Conservation (phyloP, 2,329 filamentous ascomycete species). For the Thielaviopsis musarum region DNA sequence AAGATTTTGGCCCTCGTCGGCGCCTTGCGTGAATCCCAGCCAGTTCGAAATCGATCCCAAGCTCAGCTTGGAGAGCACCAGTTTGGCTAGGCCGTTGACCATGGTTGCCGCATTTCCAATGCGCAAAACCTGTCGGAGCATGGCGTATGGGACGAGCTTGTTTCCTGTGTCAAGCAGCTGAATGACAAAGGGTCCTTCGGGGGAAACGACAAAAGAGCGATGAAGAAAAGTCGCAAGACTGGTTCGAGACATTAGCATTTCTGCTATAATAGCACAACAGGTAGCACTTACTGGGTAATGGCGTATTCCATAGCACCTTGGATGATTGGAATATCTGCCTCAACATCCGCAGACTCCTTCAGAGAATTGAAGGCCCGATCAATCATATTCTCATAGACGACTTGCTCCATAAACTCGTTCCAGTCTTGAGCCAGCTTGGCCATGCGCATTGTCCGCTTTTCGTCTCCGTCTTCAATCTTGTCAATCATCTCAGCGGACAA, state of each 20-base stretch:
- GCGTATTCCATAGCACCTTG: slow-evolving; percentile 48
- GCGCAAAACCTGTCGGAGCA: slow-evolving; percentile 56
- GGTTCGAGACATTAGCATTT: background rate
- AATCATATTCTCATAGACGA: slow-evolving; percentile 52
- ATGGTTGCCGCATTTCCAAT: slow-evolving; percentile 69
- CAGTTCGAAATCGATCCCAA: slow-evolving; percentile 61
- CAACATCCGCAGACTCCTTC: slow-evolving; percentile 42
- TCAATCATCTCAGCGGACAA: slow-evolving; percentile 12
- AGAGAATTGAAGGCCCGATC: slow-evolving; percentile 48
- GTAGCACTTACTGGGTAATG: slow-evolving; percentile 45
- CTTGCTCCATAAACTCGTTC: slow-evolving; percentile 46
- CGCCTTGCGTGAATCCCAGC: slow-evolving; percentile 54
- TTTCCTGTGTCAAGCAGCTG: slow-evolving; percentile 55
- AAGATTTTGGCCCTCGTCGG: slow-evolving; percentile 67
- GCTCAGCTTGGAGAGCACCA: slow-evolving; percentile 64
- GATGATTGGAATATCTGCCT: slow-evolving; percentile 44
- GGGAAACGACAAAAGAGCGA: slow-evolving; percentile 53
- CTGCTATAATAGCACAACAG: background rate
- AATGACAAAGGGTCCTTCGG: slow-evolving; percentile 58
- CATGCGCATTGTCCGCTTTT: slow-evolving; percentile 18
- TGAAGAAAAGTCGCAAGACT: slow-evolving; percentile 61
- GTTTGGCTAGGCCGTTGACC: slow-evolving; percentile 56
- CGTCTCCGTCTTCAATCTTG: slow-evolving; percentile 31
- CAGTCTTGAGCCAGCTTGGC: slow-evolving; percentile 38
- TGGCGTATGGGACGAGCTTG: slow-evolving; percentile 51